Evolutionary conservation across 345 rosid genomes (phyloP), one percentile per base, ranked within the genome.

Genomic region (Ceriops decandra): DNA sequence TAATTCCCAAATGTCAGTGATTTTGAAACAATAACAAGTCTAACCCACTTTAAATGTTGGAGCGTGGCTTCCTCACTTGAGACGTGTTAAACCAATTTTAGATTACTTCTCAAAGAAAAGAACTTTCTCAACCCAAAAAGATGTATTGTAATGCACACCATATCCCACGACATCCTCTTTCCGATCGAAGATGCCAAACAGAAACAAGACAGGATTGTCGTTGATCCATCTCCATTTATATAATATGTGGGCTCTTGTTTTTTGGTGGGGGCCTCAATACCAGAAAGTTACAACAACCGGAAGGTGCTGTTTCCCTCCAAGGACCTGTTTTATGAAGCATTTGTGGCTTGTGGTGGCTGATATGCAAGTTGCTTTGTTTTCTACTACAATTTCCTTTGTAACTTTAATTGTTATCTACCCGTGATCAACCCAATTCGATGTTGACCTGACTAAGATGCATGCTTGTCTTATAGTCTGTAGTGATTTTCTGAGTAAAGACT

Each of bases 371-470:
- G 58, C 21, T 75, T 66, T 74, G 81, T 68, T 74, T 61, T 68
- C 61, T 68, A 51, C 59, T 71, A 51, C 21, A 30, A 53, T 65
- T 21, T 56, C 51, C 42, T 69, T 57, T 64, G 26, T 16, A 2
- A 15, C 22, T 9, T 49, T 68, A 30, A 42, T 69, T 52, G 26
- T 62, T 22, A 64, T 62, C 60, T 32, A 59, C 52, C 24, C 16
- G 63, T 27, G 54, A 56, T 71, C 71, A 28, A 27, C 71, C 38
- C 52, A 51, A 51, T 5, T 27, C 33, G 42, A 62, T 30, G 15
- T 58, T 49, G 72, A 62, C 56, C 61, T 79, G 75, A 79, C 68
- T 76, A 30, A 30, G 75, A 66, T 26, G 17, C 27, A 11, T 32
- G 17, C 57, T 5, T 67, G 68, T 75, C 79, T 6, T 8, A 1